Base-by-base conservation (phyloP, 495 filamentous ascomycete genomes). In the Schizothecium vesticola region DNA sequence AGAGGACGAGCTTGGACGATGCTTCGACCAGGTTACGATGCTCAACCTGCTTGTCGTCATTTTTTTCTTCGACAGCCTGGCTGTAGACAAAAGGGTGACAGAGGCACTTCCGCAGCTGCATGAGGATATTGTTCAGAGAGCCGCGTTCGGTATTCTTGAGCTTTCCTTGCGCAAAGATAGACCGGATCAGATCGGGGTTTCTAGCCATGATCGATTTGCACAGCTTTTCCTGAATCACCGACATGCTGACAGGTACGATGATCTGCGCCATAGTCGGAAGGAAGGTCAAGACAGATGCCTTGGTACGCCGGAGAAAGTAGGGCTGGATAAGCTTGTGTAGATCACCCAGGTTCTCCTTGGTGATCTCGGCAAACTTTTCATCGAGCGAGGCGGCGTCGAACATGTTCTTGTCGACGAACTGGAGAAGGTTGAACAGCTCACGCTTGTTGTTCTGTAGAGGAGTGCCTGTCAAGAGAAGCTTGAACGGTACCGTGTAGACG, bases 61-160 rank as follows among this genome's bases (percentile, higher is more conserved):
- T 86, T 25, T 86, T 86, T 73, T 99, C 96, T 76, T 99, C 95
- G 64, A 99, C 96, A 2, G 88, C 88, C 58, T 81, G 77, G 77
- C 87, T 97, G 81, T 97, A 99, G 28, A 97, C 87, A 73, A 97
- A 99, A 1, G 95, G 96, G 78, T 99, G 95, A 69, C 93, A 94
- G 8, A 99, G 84, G 70, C 92, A 96, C 75, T 97, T 97, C 2
- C 95, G 89, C 13, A 99, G 86, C 76, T 98, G 94, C 87, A 97
- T 92, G 26, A 99, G 81, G 36, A 98, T 97, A 71, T 98, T 99
- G 80, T 87, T 95, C 62, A 99, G 75, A 65, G 87, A 94, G 23
- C 89, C 88, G 1, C 88, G 84, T 65, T 99, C 95, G 3, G 79
- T 79, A 21, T 86, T 80, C 69, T 90, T 90, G 28, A 91, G 79